Percentiles rank a stretch among this genome's conserved stretches.
Conservation (phyloP, 805 yeast genomes). For the Metschnikowia picachoensis region DNA sequence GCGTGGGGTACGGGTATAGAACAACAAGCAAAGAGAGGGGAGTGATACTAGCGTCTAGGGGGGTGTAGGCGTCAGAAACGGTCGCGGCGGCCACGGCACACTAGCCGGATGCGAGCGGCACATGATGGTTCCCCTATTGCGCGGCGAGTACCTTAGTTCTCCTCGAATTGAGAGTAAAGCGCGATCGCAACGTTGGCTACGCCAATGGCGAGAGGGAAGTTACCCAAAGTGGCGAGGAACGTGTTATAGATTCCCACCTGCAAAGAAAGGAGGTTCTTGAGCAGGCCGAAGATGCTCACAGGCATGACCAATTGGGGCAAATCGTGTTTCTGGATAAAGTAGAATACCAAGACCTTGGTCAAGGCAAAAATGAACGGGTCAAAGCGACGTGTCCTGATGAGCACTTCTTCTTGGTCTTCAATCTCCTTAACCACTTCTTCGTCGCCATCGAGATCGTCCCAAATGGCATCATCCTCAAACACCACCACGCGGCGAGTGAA, state of each 20-base stretch:
- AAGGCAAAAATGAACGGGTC: constrained; percentile 57
- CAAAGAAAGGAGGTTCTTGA: constrained; percentile 29
- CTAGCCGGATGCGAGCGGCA: too few species aligned
- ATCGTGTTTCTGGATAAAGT: constrained; percentile 31
- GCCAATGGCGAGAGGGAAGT: constrained; percentile 45
- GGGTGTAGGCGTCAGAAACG: constrained; percentile 9
- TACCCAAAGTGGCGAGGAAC: constrained; percentile 39
- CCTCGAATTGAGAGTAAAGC: constrained; percentile 50
- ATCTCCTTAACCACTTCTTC: constrained; percentile 11
- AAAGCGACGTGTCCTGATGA: constrained; percentile 35
- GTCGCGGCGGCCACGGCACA: too few species aligned
- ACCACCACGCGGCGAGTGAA: constrained; percentile 42
- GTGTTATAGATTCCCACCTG: constrained; percentile 38
- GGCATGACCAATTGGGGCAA: constrained; percentile 25
- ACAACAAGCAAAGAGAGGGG: constrained; percentile 1
- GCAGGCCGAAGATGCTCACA: constrained; percentile 24
- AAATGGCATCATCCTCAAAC: constrained; percentile 18
- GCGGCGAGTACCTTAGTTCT: constrained; percentile 22
- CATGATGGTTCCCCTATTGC: too few species aligned
- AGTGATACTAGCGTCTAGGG: constrained; percentile 9
- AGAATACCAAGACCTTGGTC: constrained; percentile 38
- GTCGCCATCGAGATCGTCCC: constrained; percentile 3
- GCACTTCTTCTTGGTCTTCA: constrained; percentile 8
- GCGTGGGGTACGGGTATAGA: background rate
- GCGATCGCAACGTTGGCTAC: constrained; percentile 45